A percentile compares a stretch with the other conserved stretches of the same genome.
These are phyloP conservation scores for Candida sojae DNA, from an alignment of 1,139 yeast genomes.

Conservation along the genomic window DNA sequence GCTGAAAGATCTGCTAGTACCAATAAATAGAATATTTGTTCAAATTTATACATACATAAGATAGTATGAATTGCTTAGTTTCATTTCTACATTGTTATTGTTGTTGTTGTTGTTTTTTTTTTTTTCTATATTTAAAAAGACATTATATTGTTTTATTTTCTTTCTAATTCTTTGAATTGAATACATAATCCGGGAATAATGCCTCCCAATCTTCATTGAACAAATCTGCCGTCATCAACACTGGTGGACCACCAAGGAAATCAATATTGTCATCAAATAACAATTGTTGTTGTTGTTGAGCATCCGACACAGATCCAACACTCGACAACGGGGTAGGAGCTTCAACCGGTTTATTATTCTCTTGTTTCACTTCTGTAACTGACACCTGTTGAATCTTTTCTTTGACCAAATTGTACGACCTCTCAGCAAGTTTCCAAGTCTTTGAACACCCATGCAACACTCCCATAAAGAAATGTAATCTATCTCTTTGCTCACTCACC, in stretches of 20 bases:
- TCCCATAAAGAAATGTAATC: slow-evolving; percentile 40
- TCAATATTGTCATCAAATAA: slow-evolving; percentile 32
- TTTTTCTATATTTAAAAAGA: no score
- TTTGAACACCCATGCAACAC: slow-evolving; percentile 37
- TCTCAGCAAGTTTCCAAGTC: slow-evolving; percentile 53
- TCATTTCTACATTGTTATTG: no score
- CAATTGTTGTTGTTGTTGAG: slow-evolving; percentile 8
- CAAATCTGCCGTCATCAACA: slow-evolving; percentile 53
- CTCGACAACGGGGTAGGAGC: slow-evolving; percentile 1
- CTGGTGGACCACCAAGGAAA: slow-evolving; percentile 55
- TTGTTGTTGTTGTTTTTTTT: no score
- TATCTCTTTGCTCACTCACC: slow-evolving; percentile 25
- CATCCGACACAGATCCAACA: not conserved
- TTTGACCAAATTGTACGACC: slow-evolving; percentile 44
- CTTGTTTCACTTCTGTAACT: slow-evolving; percentile 14
- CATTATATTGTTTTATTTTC: no score
- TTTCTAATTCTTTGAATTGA: slow-evolving; percentile 18
- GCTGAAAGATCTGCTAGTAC: slow-evolving; percentile 73
- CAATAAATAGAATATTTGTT: slow-evolving; percentile 33
- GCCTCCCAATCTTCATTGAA: slow-evolving; percentile 54
- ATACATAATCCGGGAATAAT: slow-evolving; percentile 44
- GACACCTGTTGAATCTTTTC: slow-evolving; percentile 28
- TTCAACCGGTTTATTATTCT: not conserved
- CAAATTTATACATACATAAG: not conserved
- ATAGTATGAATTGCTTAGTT: no score